Evolutionary conservation across 495 filamentous ascomycete species (phyloP).

Genomic region (Penicillium angulare): DNA sequence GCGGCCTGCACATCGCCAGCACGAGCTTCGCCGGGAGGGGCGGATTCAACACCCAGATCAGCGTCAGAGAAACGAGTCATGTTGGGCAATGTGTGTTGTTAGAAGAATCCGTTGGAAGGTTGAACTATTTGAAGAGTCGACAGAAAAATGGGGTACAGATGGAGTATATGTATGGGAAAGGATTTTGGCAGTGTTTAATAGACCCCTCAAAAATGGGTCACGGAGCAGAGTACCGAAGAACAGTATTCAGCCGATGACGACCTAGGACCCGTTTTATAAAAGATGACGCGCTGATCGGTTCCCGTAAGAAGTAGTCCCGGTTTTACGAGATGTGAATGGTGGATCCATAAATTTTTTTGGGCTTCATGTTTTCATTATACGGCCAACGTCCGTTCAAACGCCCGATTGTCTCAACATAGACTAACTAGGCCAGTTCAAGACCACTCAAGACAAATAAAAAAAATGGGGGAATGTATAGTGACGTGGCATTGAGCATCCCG

Average conservation of each 20-base stretch:
- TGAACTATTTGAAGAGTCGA: background rate
- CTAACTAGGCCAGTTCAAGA: background rate
- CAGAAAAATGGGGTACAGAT: background rate
- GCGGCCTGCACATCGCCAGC: slow-evolving; percentile 15
- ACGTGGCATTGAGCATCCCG: slow-evolving; percentile 1
- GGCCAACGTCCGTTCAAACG: background rate
- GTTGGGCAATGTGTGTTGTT: slow-evolving; percentile 24
- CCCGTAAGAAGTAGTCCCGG: slow-evolving; percentile 15
- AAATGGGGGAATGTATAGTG: background rate
- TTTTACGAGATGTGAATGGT: background rate
- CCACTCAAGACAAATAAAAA: background rate
- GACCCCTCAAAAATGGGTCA: slow-evolving; percentile 3
- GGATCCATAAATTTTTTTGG: background rate
- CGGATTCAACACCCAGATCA: slow-evolving; percentile 48
- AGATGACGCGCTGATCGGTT: slow-evolving; percentile 13
- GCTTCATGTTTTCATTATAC: background rate
- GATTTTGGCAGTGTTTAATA: background rate
- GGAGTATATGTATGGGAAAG: slow-evolving; percentile 1
- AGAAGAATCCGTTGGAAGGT: background rate
- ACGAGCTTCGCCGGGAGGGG: slow-evolving; percentile 9
- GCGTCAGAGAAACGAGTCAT: slow-evolving; percentile 64
- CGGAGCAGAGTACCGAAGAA: slow-evolving; percentile 2
- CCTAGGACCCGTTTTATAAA: slow-evolving; percentile 4
- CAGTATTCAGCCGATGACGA: background rate
- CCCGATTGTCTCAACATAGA: slow-evolving; percentile 1